These are phyloP conservation scores for Fusarium sp. DNA, from an alignment of 2,329 filamentous ascomycete species.

Conservation along the genomic window DNA sequence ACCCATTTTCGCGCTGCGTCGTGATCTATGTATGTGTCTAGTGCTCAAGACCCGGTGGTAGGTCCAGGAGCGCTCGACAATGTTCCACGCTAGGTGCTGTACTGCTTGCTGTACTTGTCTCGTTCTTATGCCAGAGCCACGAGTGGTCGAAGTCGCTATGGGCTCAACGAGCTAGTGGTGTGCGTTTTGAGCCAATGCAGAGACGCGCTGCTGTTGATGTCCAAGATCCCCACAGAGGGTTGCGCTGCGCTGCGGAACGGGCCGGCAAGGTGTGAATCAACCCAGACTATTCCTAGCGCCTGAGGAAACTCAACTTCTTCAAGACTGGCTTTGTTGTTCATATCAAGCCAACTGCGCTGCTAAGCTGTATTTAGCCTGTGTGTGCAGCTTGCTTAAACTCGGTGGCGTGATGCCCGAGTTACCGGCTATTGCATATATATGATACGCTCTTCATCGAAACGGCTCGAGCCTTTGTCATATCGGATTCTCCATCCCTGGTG, in stretches of 20 bases:
- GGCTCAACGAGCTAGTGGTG: conserved; percentile 9
- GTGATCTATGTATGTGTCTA: conserved; percentile 1
- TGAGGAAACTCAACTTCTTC: conserved; percentile 1
- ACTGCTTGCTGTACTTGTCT: not conserved
- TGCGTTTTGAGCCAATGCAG: conserved; percentile 8
- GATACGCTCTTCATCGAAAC: conserved; percentile 12
- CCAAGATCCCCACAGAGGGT: conserved; percentile 22
- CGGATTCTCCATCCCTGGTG: conserved; percentile 55
- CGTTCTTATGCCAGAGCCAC: not conserved
- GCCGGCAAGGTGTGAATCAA: conserved; percentile 34
- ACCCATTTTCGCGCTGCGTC: conserved; percentile 2
- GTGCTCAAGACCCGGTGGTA: not conserved
- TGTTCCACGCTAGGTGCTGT: conserved; percentile 9
- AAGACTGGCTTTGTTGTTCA: conserved; percentile 2
- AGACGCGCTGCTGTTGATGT: conserved; percentile 22
- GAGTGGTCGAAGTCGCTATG: conserved; percentile 2
- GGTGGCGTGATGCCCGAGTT: not conserved
- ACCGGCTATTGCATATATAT: conserved; percentile 1
- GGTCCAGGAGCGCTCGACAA: not conserved
- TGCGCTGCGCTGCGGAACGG: conserved; percentile 36
- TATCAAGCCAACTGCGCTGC: conserved; percentile 4
- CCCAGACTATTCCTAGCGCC: conserved; percentile 12
- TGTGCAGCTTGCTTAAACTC: conserved; percentile 1
- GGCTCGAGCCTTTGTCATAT: conserved; percentile 45
- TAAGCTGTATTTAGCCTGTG: not conserved